Evolutionary conservation across 768 basidiomycete genomes (phyloP).

Genomic region (Omphalotus guepiniiformis): DNA sequence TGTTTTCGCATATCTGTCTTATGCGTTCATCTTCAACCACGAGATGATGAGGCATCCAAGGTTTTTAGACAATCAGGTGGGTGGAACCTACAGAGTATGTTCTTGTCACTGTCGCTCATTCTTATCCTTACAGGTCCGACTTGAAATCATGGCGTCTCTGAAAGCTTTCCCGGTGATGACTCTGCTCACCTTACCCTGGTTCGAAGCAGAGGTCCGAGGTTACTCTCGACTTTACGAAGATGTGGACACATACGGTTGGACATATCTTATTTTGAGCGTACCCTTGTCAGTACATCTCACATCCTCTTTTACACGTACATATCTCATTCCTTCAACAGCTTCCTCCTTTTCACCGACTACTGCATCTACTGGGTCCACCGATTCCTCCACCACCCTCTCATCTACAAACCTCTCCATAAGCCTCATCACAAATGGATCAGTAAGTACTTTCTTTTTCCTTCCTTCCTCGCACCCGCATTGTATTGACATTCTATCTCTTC

Average conservation of each 20-base stretch:
- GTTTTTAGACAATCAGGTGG: slow-evolving; percentile 89
- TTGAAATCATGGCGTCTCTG: slow-evolving; percentile 75
- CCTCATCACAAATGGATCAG: slow-evolving; percentile 99
- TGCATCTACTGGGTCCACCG: slow-evolving; percentile 98
- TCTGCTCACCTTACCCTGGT: slow-evolving; percentile 88
- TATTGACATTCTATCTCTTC: too few species aligned
- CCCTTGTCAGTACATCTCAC: slow-evolving; percentile 50
- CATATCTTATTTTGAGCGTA: slow-evolving; percentile 63
- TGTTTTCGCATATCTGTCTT: slow-evolving; percentile 80
- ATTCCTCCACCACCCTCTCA: slow-evolving; percentile 71
- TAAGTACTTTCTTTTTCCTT: slow-evolving; percentile 37
- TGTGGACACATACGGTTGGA: slow-evolving; percentile 69
- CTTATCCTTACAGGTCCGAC: too few species aligned
- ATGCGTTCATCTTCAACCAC: slow-evolving; percentile 85
- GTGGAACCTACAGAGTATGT: too few species aligned
- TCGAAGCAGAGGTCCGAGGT: slow-evolving; percentile 87
- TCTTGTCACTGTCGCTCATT: too few species aligned
- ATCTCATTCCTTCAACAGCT: slow-evolving; percentile 35
- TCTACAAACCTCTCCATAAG: slow-evolving; percentile 94
- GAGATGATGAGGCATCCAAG: slow-evolving; percentile 94
- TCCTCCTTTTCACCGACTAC: slow-evolving; percentile 87
- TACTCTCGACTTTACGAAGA: slow-evolving; percentile 76
- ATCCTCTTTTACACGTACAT: slow-evolving; percentile 22
- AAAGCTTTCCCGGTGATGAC: slow-evolving; percentile 81
- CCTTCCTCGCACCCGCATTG: background rate